Percentiles rank a stretch among this genome's conserved stretches.
These are phyloP conservation scores for Neodidymelliopsis sp. DNA, from an alignment of 2,329 filamentous ascomycete genomes.

Conservation along the genomic window DNA sequence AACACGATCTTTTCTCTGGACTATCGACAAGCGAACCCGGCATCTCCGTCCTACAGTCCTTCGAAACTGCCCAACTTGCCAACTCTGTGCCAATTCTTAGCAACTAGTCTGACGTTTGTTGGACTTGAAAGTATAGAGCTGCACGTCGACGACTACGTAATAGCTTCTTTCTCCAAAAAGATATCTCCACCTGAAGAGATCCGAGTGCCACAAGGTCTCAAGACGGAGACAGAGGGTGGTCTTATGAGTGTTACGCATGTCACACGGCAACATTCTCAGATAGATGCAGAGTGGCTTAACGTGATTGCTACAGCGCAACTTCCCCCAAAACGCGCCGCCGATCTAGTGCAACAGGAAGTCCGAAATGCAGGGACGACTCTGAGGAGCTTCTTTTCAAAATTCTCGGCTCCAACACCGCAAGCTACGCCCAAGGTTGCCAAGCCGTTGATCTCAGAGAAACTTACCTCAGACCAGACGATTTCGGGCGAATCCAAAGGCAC, in stretches of 20 bases:
- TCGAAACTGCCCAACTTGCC: constrained; percentile 86
- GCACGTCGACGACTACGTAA: constrained; percentile 85
- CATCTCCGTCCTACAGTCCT: constrained; percentile 47
- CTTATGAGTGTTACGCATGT: constrained; percentile 87
- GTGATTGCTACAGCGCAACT: constrained; percentile 84
- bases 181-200: constrained; percentile 78
- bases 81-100: constrained; percentile 88
- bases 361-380: constrained; percentile 46
- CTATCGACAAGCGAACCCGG: constrained; percentile 79
- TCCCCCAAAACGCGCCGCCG: constrained; percentile 44
- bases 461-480: constrained; percentile 65
- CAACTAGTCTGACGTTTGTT: constrained; percentile 95
- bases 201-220: constrained; percentile 77
- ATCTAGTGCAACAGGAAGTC: constrained; percentile 46
- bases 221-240: constrained; percentile 82
- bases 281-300: constrained; percentile 89
- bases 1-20: constrained; percentile 95
- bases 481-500: constrained; percentile 74
- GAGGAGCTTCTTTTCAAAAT: constrained; percentile 52
- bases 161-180: constrained; percentile 83
- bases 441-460: constrained; percentile 26
- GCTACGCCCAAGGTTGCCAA: constrained; percentile 31
- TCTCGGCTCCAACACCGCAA: constrained; percentile 36
- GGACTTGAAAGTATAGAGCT: constrained; percentile 87
- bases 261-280: constrained; percentile 85